phyloP scores from a whole-genome alignment of 2,329 filamentous ascomycete species.

The Lachnellula suecica region DNA sequence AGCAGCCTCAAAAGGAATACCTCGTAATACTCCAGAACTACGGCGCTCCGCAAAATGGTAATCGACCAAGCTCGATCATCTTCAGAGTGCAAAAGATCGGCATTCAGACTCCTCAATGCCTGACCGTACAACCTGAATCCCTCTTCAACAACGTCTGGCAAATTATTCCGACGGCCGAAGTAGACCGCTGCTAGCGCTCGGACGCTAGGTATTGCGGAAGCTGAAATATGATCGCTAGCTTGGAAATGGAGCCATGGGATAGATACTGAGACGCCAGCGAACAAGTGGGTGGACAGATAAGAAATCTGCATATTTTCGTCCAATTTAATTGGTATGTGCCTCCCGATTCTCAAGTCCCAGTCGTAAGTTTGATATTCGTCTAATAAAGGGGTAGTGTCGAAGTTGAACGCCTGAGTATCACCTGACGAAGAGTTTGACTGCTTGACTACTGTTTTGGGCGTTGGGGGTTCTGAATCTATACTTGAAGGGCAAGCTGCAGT shows the following conservation, averaged over 20 bases:
- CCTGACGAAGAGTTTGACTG: too few relatives aligned
- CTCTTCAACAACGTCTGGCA: background rate
- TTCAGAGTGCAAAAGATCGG: slow-evolving; percentile 4
- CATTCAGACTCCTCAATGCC: slow-evolving; percentile 2
- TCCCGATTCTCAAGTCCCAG: too few relatives aligned
- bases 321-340: too few relatives aligned
- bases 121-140: background rate
- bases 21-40: slow-evolving; percentile 5
- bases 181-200: slow-evolving; percentile 4
- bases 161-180: slow-evolving; percentile 2
- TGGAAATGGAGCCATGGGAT: slow-evolving; percentile 2
- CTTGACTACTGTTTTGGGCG: too few relatives aligned
- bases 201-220: slow-evolving; percentile 1
- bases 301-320: too few relatives aligned
- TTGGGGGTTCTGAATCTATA: too few relatives aligned
- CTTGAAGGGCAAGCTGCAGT: too few relatives aligned
- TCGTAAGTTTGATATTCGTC: too few relatives aligned
- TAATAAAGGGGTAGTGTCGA: too few relatives aligned
- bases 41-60: slow-evolving; percentile 1
- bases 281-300: slow-evolving; percentile 6
- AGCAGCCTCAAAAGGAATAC: background rate
- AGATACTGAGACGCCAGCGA: background rate
- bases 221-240: background rate
- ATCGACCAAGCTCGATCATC: background rate
- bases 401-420: too few relatives aligned